A percentile compares a stretch with the other conserved stretches of the same genome.
phyloP scores from a whole-genome alignment of 2,329 filamentous ascomycete species.

The Taxawa tesnikishii region DNA sequence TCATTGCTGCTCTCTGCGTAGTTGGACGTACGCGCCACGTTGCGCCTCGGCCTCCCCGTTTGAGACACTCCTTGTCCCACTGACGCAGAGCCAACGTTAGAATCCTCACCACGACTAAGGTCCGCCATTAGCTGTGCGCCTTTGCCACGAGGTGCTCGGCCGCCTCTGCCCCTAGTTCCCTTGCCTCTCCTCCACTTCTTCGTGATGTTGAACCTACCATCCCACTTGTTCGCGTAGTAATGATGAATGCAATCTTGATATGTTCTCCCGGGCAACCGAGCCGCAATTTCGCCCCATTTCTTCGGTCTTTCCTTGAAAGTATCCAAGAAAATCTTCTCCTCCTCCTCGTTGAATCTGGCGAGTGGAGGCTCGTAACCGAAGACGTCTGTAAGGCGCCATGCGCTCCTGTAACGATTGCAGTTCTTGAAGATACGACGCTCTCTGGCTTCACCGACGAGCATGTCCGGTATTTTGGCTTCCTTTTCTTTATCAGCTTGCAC shows the following conservation, averaged over 20 bases:
- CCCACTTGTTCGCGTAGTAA: constrained; percentile 71
- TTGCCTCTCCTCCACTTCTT: constrained; percentile 22
- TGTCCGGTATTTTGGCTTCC: constrained; percentile 61
- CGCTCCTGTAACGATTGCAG: constrained; percentile 50
- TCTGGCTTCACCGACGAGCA: constrained; percentile 51
- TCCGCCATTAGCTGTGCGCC: constrained; percentile 51
- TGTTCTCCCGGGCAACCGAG: constrained; percentile 52
- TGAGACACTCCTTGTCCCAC: constrained; percentile 26
- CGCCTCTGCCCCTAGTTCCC: constrained; percentile 29
- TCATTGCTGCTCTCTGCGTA: constrained; percentile 52
- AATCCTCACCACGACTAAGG: constrained; percentile 35
- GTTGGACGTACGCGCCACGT: constrained; percentile 60
- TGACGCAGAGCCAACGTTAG: constrained; percentile 16
- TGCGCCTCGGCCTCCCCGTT: constrained; percentile 36
- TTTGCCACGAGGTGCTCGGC: constrained; percentile 34
- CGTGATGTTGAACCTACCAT: constrained; percentile 62
- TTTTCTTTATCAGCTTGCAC: constrained; percentile 64
- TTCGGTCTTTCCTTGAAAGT: constrained; percentile 66
- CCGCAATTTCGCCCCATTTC: constrained; percentile 69
- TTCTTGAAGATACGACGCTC: constrained; percentile 50
- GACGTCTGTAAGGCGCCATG: constrained; percentile 53
- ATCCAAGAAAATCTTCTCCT: constrained; percentile 59
- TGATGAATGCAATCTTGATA: constrained; percentile 76
- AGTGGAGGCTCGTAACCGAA: constrained; percentile 62
- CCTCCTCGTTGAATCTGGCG: constrained; percentile 63